Evolutionary conservation across 208 protist genomes (phyloP), one percentile per base, ranked within the genome.

Genomic region (Trypanosoma conorhini): DNA sequence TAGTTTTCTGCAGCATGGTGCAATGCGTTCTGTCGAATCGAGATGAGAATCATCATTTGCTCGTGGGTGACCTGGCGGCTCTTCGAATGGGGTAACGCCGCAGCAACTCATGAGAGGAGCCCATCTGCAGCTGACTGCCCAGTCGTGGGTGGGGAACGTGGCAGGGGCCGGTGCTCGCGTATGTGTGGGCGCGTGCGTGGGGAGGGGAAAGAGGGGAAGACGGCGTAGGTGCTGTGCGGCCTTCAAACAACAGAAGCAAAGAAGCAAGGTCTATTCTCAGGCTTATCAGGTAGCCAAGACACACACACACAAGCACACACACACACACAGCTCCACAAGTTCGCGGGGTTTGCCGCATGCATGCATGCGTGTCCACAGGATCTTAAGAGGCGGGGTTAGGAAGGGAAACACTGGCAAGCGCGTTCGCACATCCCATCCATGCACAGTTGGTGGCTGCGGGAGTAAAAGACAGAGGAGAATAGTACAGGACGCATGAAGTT

Each of bases 61-160:
- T n/a, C 1, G 50, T 54, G 50, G 50, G 12, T 17, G 28, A n/a
- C 22, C 4, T 54, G 1, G 19, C 5, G 12, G 22, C 22, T 76
- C 70, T 76, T 63, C 70, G 55, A 64, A n/a, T 35, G 63, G 70
- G 61, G 70, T 76, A 76, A 76, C 70, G 63, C 70, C 70, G 56
- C 62, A 63, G 33, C 22, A 7, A 48, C 38, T 65, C 62, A 76
- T 70, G 56, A 44, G 50, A 33, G 44, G 33, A 65, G 60, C 50
- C 31, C 40, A 57, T 56, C 10, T 70, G 70, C 70, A 58, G 70
- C 63, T 76, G 70, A 76, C 70, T 70, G 30, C 61, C 56, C 63
- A 65, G 12, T 51, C 54, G 70, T 76, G 61, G 19, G 3, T 48
- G 13, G 24, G 7, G 30, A 42, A 42, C 35, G 15, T 13, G 48